Base-by-base conservation (phyloP, 1,284 basidiomycete species). In the Leccinum ponderosum region DNA sequence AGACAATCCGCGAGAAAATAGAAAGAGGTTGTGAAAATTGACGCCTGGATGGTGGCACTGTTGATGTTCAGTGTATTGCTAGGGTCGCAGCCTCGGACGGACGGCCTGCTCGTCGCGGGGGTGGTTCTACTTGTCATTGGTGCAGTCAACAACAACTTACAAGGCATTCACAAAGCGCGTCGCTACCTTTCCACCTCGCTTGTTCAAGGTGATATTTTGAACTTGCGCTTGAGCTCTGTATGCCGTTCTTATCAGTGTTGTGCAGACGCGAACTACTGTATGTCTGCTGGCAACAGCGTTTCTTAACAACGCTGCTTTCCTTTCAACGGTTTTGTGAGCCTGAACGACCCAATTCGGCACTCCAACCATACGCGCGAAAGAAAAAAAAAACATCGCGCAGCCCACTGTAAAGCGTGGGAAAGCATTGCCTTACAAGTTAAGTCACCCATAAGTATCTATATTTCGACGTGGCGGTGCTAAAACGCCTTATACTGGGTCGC, bases 151-250 rank as follows among this genome's bases (percentile, higher is more conserved):
- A 22, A 22, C 22, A 22, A 22, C 22, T 22, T 22, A 91, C 69
- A 93, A 95, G 72, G 62, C 82, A 3, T 81, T 77, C 60, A 96
- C 94, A 0, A 87, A 81, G 53, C 83, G 91, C 9, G 86, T 86
- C 3, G 89, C 94, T 0, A 92, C 97, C 65, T 80, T 97, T 12
- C 91, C 93, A 6, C 87, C 91, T 11, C 83, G 92, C 12, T 71
- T 95, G 31, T 94, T 95, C 80, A 85, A 83, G 76, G 88, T 85
- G 64, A 47, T 73, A 56, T 11, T 3, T 14, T 7, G 22, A 12
- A 9, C 20, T 20, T n/a, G 12, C 6, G 2, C 15, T 37, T 17
- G 20, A 54, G 25, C 63, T 27, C 39, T 20, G 17, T 3, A 0
- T 7, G 7, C 6, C 33, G 7, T n/a, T 52, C 51, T 55, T 12